Evolutionary conservation across 116 monocot genomes (phyloP).

Genomic region (Posidonia oceanica): DNA sequence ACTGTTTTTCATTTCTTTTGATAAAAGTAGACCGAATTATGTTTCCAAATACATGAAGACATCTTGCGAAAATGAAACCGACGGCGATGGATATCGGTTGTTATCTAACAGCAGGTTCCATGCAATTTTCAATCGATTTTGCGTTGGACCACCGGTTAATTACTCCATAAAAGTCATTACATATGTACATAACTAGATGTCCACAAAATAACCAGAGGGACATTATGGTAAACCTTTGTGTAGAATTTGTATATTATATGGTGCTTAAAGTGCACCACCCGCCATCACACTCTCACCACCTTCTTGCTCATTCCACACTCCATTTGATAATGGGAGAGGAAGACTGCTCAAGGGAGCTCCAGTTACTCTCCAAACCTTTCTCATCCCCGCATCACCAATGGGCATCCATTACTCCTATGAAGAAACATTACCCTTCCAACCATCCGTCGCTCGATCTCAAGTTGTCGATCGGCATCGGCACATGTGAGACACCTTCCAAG

Average conservation of each 20-base stretch:
- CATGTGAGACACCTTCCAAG: constrained; percentile 4
- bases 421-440: background rate
- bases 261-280: background rate
- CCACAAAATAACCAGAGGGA: background rate
- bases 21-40: no score
- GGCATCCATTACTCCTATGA: background rate
- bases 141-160: background rate
- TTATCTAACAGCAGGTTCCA: no score
- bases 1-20: no score
- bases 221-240: background rate
- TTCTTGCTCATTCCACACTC: background rate
- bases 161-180: background rate
- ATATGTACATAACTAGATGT: background rate
- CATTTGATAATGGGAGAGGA: constrained; percentile 28
- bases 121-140: no score
- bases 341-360: constrained; percentile 22
- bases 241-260: constrained; percentile 5
- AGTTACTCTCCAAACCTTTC: constrained; percentile 14
- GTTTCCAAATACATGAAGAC: no score
- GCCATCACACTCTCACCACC: background rate
- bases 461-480: constrained; percentile 39
- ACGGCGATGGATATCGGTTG: no score
- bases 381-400: background rate
- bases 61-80: no score
- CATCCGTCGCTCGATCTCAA: constrained; percentile 31